Evolutionary conservation across 106 monocot genomes (phyloP).

Genomic region (Acorus gramineus): DNA sequence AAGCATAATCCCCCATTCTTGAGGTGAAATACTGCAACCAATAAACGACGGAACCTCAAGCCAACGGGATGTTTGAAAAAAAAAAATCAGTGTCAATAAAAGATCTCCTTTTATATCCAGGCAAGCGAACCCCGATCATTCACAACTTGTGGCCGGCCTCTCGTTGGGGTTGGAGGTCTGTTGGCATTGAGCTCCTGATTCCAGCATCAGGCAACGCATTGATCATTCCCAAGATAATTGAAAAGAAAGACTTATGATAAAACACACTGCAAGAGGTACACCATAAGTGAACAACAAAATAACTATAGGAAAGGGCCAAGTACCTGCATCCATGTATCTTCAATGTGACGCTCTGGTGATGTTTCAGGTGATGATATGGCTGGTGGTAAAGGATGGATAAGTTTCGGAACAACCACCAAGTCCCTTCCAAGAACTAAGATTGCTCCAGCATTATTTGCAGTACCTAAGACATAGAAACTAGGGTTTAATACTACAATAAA

Average conservation of each 20-base stretch:
- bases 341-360: constrained; percentile 82
- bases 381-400: constrained; percentile 96
- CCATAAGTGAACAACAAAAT: no score
- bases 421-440: constrained; percentile 98
- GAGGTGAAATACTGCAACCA: no score
- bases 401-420: constrained; percentile 96
- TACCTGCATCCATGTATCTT: constrained; percentile 99
- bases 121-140: constrained; percentile 80
- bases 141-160: constrained; percentile 81
- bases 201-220: neutral
- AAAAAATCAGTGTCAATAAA: no score
- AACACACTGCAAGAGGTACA: no score
- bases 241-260: no score
- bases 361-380: constrained; percentile 73
- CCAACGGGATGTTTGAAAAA: no score
- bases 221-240: no score
- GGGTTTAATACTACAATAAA: no score
- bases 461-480: constrained; percentile 29
- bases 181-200: constrained; percentile 95
- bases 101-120: constrained; percentile 57
- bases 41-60: no score
- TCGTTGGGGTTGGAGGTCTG: constrained; percentile 84
- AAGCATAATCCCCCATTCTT: no score
- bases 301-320: neutral
- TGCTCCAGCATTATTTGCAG: constrained; percentile 99